Evolutionary conservation across 371 early-diverging fungal species (phyloP), one percentile per base, ranked within the genome.

Genomic region (Mucor saturninus): DNA sequence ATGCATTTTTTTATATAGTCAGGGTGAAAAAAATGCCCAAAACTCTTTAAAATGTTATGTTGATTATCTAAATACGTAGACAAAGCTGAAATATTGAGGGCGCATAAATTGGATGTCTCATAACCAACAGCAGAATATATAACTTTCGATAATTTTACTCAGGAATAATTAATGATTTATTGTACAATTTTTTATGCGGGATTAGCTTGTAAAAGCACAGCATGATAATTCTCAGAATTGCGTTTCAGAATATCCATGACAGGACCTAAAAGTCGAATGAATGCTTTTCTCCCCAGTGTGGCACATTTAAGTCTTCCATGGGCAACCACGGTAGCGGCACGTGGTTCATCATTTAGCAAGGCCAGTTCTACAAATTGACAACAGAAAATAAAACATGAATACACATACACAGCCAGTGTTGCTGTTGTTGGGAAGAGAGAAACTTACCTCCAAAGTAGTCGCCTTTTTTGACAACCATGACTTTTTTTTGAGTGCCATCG

Each of bases 321-420:
- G n/a, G 98, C 94, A 40, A 83, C 74, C 13, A 98, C 91, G 26
- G 96, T 94, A 21, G 97, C 98, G 54, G 91, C 91, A 59, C 98
- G 87, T 10, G 97, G 97, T 60, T 90, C 86, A 73, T 98, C 91
- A 45, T 91, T 93, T 11, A 98, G 75, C 30, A 98, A 80, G 3
- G 98, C 95, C 53, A 98, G 83, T 79, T 98, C 46, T 46, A 46
- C 6, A 5, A 46, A 15, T 15, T 5, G 15, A 45, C 15, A 35
- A 45, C 56, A 50, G 26, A 31, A 13, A 37, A n/a, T 13, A 0
- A n/a, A 15, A 11, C 29, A 2, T 3, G 11, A 30, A 1, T 56
- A 21, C 26, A 63, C 48, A 26, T 38, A 39, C 52, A 49, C 5
- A 42, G 21, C 21, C 0, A 21, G 21, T 21, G 21, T 21, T 21